Conservation (phyloP, 176 grass and related monocot species). For the Alloteropsis semialata region DNA sequence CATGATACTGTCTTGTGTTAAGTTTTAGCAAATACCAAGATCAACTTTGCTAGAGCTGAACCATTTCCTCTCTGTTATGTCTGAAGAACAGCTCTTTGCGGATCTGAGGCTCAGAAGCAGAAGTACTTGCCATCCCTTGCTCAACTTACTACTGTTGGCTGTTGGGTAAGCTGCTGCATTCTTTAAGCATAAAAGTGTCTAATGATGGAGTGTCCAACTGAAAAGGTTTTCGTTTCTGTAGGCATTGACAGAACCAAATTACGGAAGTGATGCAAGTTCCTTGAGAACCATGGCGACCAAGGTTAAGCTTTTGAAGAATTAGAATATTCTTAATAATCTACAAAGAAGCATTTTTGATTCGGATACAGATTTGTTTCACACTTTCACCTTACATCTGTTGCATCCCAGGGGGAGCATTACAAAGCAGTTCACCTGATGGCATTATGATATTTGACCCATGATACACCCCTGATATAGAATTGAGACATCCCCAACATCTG, state of each 20-base stretch:
- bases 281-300: slow-evolving; percentile 69
- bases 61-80: not conserved
- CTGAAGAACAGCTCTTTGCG: slow-evolving; percentile 50
- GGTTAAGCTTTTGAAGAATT: slow-evolving; percentile 32
- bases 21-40: not conserved
- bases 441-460: not conserved
- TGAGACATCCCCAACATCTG: not conserved
- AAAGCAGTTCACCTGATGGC: not conserved
- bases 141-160: slow-evolving; percentile 52
- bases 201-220: not conserved
- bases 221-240: slow-evolving; percentile 24
- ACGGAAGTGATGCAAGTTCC: slow-evolving; percentile 85
- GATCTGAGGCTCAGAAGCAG: slow-evolving; percentile 70
- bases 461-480: not conserved
- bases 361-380: not conserved
- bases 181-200: not conserved
- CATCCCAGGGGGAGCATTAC: not conserved
- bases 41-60: not conserved
- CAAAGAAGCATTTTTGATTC: not conserved
- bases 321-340: not conserved
- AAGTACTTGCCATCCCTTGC: slow-evolving; percentile 63
- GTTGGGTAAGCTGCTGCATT: slow-evolving; percentile 49
- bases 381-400: not conserved
- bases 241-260: slow-evolving; percentile 77
- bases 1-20: not conserved